phyloP scores from a whole-genome alignment of 306 rosid genomes.

The Vigna hirtella region DNA sequence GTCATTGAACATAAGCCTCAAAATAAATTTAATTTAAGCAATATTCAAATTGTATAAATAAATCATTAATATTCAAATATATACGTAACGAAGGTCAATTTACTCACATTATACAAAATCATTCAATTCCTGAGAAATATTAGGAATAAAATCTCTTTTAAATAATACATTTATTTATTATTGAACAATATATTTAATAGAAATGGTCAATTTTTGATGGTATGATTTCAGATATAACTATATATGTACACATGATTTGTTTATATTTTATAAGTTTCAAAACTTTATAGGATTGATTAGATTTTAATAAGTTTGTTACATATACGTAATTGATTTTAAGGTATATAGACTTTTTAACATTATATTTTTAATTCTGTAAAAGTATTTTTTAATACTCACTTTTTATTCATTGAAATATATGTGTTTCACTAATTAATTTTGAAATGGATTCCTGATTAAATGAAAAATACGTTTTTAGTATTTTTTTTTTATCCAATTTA shows the following conservation, averaged over 20 bases:
- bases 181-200: too few relatives aligned
- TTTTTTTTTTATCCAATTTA: too few relatives aligned
- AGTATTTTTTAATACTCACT: too few relatives aligned
- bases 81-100: background rate
- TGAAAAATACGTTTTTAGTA: too few relatives aligned
- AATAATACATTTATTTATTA: background rate
- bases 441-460: too few relatives aligned
- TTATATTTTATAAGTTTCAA: background rate
- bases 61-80: background rate
- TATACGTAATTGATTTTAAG: background rate
- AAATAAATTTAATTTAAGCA: background rate
- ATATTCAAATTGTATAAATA: background rate
- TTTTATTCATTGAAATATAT: too few relatives aligned
- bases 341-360: too few relatives aligned
- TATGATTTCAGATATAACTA: too few relatives aligned
- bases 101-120: background rate
- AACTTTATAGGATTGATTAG: background rate
- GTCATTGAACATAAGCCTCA: background rate
- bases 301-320: background rate
- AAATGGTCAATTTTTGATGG: too few relatives aligned
- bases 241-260: background rate
- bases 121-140: background rate
- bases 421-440: too few relatives aligned
- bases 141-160: too few relatives aligned
- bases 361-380: too few relatives aligned